Evolutionary conservation across 305 asterid species (phyloP).

Genomic region (Salvia sclarea): DNA sequence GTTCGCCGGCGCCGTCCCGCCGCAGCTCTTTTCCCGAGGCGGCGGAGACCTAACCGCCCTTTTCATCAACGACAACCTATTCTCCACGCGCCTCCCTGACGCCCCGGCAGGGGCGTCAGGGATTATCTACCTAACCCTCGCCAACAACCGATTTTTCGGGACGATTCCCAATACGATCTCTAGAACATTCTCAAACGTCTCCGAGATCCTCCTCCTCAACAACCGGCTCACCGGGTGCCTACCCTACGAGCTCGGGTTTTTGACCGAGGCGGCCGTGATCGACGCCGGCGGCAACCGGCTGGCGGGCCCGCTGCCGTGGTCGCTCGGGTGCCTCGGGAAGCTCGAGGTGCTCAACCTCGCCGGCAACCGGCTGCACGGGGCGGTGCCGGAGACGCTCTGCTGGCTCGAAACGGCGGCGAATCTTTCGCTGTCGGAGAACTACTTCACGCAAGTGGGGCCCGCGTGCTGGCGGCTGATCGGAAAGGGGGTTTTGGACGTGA

Average conservation of each 20-base stretch:
- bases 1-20: constrained; percentile 68
- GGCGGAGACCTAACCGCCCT: constrained; percentile 48
- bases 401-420: constrained; percentile 45
- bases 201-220: constrained; percentile 59
- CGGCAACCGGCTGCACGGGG: constrained; percentile 54
- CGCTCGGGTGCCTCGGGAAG: constrained; percentile 59
- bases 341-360: constrained; percentile 60
- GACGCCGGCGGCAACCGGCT: constrained; percentile 33
- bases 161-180: constrained; percentile 58
- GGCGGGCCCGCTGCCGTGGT: constrained; percentile 61
- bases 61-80: constrained; percentile 69
- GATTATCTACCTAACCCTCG: constrained; percentile 53
- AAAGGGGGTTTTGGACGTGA: constrained; percentile 65
- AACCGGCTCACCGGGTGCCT: constrained; percentile 65
- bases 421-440: constrained; percentile 59
- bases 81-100: constrained; percentile 56
- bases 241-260: constrained; percentile 62
- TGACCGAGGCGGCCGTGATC: constrained; percentile 39
- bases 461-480: constrained; percentile 47
- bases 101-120: constrained; percentile 23
- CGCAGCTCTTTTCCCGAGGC: constrained; percentile 48
- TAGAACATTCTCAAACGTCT: constrained; percentile 32
- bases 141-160: constrained; percentile 73
- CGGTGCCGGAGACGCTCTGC: constrained; percentile 66
- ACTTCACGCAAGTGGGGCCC: constrained; percentile 57